These are phyloP conservation scores for Exutisphaerella laricina DNA, from an alignment of 2,329 filamentous ascomycete genomes.

Conservation along the genomic window DNA sequence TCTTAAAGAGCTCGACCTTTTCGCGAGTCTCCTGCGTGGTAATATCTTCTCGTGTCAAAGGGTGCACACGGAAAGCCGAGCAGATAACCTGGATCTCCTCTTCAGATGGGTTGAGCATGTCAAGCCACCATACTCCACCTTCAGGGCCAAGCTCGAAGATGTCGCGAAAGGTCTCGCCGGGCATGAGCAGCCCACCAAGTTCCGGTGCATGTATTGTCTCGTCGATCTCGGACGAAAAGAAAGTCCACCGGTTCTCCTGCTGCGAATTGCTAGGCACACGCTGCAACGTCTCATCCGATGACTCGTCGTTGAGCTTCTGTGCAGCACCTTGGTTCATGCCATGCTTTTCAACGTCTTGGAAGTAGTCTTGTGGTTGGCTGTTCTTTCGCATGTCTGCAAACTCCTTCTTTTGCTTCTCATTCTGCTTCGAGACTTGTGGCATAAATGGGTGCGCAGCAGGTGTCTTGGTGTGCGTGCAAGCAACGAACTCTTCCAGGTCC, in stretches of 20 bases:
- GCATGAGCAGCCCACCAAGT: constrained; percentile 79
- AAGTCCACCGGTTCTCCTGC: constrained; percentile 75
- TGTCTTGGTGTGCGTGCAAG: constrained; percentile 48
- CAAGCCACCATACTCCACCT: constrained; percentile 97
- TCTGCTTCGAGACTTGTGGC: constrained; percentile 24
- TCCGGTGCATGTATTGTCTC: constrained; percentile 88
- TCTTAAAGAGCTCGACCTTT: constrained; percentile 95
- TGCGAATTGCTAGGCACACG: constrained; percentile 23
- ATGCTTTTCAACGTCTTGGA: constrained; percentile 22
- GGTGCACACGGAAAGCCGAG: constrained; percentile 92
- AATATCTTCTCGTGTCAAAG: constrained; percentile 93
- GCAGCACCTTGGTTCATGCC: constrained; percentile 11
- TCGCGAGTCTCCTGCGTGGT: constrained; percentile 91
- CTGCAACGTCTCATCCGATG: constrained; percentile 23
- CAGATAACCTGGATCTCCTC: constrained; percentile 84
- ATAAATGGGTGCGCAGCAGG: constrained; percentile 41
- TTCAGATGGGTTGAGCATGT: constrained; percentile 82
- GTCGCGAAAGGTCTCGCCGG: constrained; percentile 82
- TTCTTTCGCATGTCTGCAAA: constrained; percentile 57
- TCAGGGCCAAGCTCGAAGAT: constrained; percentile 68
- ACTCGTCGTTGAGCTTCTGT: constrained; percentile 27
- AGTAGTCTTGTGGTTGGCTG: constrained; percentile 15
- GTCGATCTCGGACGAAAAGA: constrained; percentile 93
- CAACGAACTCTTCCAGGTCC: constrained; percentile 86
- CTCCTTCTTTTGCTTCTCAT: constrained; percentile 38